Conservation (phyloP, 768 basidiomycete genomes). For the Hemileccinum rubropunctum region DNA sequence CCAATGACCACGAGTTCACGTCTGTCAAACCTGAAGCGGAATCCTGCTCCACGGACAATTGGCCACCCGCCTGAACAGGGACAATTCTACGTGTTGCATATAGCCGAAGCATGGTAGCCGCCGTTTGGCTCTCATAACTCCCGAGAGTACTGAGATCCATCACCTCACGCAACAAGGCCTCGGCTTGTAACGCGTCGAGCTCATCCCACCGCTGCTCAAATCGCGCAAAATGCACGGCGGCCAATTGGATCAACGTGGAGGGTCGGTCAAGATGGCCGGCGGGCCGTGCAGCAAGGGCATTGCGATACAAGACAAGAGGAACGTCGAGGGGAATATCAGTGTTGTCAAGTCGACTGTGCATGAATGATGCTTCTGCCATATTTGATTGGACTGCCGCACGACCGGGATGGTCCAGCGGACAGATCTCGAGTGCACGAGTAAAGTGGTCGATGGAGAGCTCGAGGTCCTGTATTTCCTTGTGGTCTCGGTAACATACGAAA, state of each 20-base stretch:
- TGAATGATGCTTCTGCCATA: slow-evolving; percentile 1
- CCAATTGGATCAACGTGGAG: slow-evolving; percentile 2
- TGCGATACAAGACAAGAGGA: neutral
- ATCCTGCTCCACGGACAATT: neutral
- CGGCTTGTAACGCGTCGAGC: neutral
- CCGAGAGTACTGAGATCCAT: neutral
- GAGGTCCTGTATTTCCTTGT: neutral
- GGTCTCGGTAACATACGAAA: neutral
- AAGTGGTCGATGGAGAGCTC: neutral
- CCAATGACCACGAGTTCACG: neutral
- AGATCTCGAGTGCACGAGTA: slow-evolving; percentile 2
- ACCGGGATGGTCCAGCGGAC: slow-evolving; percentile 5
- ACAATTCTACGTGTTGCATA: neutral
- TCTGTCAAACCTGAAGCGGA: neutral
- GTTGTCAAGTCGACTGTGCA: neutral
- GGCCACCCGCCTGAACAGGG: neutral
- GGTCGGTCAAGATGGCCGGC: slow-evolving; percentile 1
- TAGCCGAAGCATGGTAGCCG: neutral
- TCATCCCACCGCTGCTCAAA: neutral
- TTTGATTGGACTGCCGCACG: slow-evolving; percentile 6
- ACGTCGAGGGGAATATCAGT: neutral
- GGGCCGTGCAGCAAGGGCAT: slow-evolving; percentile 1
- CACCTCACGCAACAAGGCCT: neutral
- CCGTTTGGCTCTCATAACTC: neutral
- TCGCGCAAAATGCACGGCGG: neutral